Evolutionary conservation across 2,329 filamentous ascomycete genomes (phyloP).

Genomic region (Curvularia lunata): DNA sequence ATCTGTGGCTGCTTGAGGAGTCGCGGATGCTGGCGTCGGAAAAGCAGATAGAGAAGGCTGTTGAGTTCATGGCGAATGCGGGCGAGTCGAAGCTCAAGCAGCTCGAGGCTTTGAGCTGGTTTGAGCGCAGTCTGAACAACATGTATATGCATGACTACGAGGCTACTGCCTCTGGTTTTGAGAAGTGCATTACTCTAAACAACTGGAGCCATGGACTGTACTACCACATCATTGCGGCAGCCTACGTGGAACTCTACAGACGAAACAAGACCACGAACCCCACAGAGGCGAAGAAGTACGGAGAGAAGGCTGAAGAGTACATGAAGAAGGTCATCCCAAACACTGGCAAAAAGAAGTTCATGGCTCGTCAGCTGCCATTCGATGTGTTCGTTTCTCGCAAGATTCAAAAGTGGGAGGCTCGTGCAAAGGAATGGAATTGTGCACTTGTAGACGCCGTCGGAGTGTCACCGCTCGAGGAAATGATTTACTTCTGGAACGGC

Average conservation of each 20-base stretch:
- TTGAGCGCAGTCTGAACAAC: constrained; percentile 78
- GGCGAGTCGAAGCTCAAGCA: constrained; percentile 80
- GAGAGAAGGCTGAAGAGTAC: constrained; percentile 66
- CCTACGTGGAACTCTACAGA: constrained; percentile 83
- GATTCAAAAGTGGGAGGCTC: constrained; percentile 83
- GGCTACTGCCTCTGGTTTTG: constrained; percentile 75
- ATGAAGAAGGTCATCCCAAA: constrained; percentile 74
- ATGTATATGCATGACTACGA: constrained; percentile 82
- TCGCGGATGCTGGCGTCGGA: constrained; percentile 75
- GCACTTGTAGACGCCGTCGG: constrained; percentile 81
- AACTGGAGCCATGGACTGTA: constrained; percentile 92
- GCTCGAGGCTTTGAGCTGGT: constrained; percentile 81
- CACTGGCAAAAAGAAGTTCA: constrained; percentile 85
- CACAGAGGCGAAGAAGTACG: constrained; percentile 54
- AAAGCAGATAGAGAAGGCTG: constrained; percentile 69
- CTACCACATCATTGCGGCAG: constrained; percentile 82
- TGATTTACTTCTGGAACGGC: constrained; percentile 94
- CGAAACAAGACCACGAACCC: constrained; percentile 53
- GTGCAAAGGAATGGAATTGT: constrained; percentile 67
- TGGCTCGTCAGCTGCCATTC: constrained; percentile 88
- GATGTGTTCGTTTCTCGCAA: constrained; percentile 86
- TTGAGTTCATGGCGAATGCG: constrained; percentile 67
- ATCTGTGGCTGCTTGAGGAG: constrained; percentile 88
- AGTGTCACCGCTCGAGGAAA: constrained; percentile 81
- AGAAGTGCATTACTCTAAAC: constrained; percentile 64